Base-by-base conservation (phyloP, 192 early-diverging fungal genomes). In the Lobosporangium transversale region DNA sequence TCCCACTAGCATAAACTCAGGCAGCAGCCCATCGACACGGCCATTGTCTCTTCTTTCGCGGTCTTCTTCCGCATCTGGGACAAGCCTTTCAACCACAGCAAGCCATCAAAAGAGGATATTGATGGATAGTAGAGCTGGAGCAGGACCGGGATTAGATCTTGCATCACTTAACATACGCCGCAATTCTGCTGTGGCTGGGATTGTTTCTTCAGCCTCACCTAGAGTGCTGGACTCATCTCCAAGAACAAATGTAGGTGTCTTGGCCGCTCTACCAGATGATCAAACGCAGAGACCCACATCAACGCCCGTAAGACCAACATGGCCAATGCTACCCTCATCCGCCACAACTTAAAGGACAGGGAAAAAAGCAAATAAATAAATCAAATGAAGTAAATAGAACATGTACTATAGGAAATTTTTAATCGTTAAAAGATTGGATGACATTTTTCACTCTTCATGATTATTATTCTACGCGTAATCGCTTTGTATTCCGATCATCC, bases 401-500 rank as follows among this genome's bases (percentile, higher is more conserved):
- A n/a, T n/a, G n/a, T n/a, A n/a, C n/a, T n/a, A n/a, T n/a, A n/a
- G n/a, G n/a, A n/a, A n/a, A n/a, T n/a, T n/a, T n/a, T n/a, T n/a
- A n/a, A n/a, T n/a, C n/a, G n/a, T n/a, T n/a, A n/a, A n/a, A n/a
- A n/a, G n/a, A n/a, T n/a, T n/a, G n/a, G n/a, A n/a, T n/a, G n/a
- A n/a, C n/a, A n/a, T n/a, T n/a, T n/a, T n/a, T n/a, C n/a, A n/a
- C n/a, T n/a, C n/a, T n/a, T n/a, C n/a, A n/a, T n/a, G n/a, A n/a
- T n/a, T n/a, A n/a, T n/a, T 66, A 54, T 9, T 75, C 70, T 4
- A 75, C 57, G 11, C 70, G 56, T 24, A 60, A 45, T 32, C 70
- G 55, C 33, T 75, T 75, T 35, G 70, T 66, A 23, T 14, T 60
- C 21, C 70, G 48, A 23, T 75, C 70, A 33, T 75, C 70, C 50